Conservation (phyloP, 352 stramenopile genomes). For the Thraustochytrium sp. region DNA sequence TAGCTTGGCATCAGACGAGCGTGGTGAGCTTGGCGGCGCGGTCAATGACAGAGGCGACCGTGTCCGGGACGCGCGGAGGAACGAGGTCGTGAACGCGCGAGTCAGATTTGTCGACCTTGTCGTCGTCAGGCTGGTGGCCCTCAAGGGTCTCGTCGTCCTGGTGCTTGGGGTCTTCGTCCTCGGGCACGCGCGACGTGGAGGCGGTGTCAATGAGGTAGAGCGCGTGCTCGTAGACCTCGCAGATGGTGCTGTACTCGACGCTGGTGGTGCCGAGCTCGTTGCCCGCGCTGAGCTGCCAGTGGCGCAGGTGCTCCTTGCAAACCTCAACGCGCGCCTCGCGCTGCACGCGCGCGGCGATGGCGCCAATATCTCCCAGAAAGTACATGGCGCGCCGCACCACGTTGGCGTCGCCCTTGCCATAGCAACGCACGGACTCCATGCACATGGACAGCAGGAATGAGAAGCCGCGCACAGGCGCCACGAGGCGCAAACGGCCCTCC, state of each 20-base stretch:
- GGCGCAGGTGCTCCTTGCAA: neutral
- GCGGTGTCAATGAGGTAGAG: constrained; percentile 9
- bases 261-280: neutral
- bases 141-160: neutral
- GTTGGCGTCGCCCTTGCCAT: neutral
- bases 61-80: neutral
- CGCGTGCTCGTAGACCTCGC: constrained; percentile 15
- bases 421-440: constrained; percentile 25
- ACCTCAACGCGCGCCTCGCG: neutral
- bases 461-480: neutral
- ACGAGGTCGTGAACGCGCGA: neutral
- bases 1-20: neutral
- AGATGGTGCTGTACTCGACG: neutral
- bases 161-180: neutral
- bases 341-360: neutral
- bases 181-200: neutral
- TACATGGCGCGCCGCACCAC: constrained; percentile 22
- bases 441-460: constrained; percentile 11
- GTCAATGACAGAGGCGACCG: neutral
- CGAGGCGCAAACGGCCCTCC: neutral
- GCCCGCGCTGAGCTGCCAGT: neutral
- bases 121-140: neutral
- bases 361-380: constrained; percentile 23
- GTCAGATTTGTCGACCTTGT: neutral
- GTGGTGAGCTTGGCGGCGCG: neutral